phyloP scores from a whole-genome alignment of 257 asterid species.

The Capsicum chinense region DNA sequence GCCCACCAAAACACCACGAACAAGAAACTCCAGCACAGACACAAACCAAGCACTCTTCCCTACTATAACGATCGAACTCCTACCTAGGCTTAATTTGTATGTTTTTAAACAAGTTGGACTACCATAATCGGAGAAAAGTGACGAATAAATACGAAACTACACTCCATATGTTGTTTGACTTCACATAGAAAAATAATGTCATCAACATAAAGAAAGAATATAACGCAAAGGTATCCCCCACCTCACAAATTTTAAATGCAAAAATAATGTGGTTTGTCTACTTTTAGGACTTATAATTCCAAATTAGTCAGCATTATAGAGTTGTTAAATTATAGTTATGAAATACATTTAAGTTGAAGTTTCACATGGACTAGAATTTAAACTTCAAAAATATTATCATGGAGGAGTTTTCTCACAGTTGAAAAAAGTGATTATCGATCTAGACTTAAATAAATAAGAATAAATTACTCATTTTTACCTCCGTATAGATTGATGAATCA shows the following conservation, averaged over 20 bases:
- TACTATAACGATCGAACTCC: no score
- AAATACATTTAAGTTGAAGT: neutral
- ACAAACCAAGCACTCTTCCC: no score
- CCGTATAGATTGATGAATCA: no score
- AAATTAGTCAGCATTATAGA: neutral
- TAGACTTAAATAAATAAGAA: no score
- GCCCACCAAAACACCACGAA: no score
- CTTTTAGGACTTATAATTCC: neutral
- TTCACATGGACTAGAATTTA: neutral
- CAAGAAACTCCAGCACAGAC: no score
- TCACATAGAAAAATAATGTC: neutral
- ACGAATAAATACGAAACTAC: neutral
- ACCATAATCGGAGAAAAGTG: neutral
- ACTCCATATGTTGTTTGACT: conserved; percentile 5
- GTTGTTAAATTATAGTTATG: neutral
- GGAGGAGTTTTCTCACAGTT: no score
- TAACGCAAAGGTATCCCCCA: neutral
- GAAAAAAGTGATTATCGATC: no score
- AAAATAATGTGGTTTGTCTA: neutral
- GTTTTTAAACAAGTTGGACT: neutral
- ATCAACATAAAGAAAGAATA: neutral
- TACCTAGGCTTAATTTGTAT: no score
- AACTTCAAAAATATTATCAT: no score
- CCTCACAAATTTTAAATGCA: neutral
- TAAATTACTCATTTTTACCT: no score